Conservation (phyloP, 2,329 filamentous ascomycete species). For the Aurifilum marmelostoma region DNA sequence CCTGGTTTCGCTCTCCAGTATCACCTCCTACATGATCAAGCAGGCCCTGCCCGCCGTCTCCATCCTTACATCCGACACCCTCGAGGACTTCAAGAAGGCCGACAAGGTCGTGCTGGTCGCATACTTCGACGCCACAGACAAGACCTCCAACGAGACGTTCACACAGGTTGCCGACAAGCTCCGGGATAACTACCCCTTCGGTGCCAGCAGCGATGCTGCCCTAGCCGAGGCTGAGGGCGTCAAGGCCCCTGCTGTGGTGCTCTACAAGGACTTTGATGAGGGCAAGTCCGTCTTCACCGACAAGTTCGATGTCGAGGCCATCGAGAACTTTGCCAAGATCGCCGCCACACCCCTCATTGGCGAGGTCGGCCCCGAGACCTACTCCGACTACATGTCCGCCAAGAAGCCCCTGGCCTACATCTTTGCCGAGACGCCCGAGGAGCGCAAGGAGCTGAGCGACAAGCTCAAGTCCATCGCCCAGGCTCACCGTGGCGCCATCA, state of each 20-base stretch:
- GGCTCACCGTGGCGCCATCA: slow-evolving; percentile 91
- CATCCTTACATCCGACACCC: slow-evolving; percentile 73
- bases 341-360: slow-evolving; percentile 88
- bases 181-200: slow-evolving; percentile 92
- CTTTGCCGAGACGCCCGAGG: slow-evolving; percentile 89
- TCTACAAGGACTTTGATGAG: slow-evolving; percentile 98
- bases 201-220: slow-evolving; percentile 78
- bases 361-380: slow-evolving; percentile 96
- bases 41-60: slow-evolving; percentile 94
- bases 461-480: slow-evolving; percentile 84
- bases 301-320: slow-evolving; percentile 78
- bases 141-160: slow-evolving; percentile 86
- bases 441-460: slow-evolving; percentile 78
- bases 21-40: slow-evolving; percentile 93
- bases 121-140: slow-evolving; percentile 80
- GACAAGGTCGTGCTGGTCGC: slow-evolving; percentile 96
- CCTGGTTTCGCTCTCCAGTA: slow-evolving; percentile 43
- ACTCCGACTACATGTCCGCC: slow-evolving; percentile 90
- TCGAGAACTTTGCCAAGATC: slow-evolving; percentile 82
- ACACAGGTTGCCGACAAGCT: slow-evolving; percentile 71
- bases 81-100: slow-evolving; percentile 95
- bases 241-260: slow-evolving; percentile 80
- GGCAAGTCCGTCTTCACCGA: slow-evolving; percentile 85
- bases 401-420: slow-evolving; percentile 96
- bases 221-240: slow-evolving; percentile 91